Evolutionary conservation across 2,329 filamentous ascomycete genomes (phyloP), one percentile per base, ranked within the genome.

Genomic region (Xylariales sp.): DNA sequence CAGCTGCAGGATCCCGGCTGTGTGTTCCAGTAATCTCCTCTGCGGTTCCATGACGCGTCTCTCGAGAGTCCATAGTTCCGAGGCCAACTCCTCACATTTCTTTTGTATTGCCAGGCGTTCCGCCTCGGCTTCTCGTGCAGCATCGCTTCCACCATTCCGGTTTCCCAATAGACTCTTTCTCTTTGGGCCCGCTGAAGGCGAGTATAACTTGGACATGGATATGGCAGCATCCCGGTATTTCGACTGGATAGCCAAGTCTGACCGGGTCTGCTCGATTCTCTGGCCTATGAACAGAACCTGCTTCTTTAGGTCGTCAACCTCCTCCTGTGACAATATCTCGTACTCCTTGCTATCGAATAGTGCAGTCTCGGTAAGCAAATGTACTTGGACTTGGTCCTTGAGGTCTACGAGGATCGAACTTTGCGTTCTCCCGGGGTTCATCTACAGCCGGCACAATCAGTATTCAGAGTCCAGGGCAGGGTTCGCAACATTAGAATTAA

Each of bases 181-280:
- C 52, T 70, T 74, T n/a, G n/a, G n/a, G 36, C 67, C 68, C n/a
- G 64, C 62, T 8, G 74, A 73, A n/a, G 80, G 74, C 7, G 78
- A 78, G 58, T 94, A 88, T 21, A 98, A 71, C 53, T 85, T 83
- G 44, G 84, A 83, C 64, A 98, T 82, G 29, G 89, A 95, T 49
- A 84, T 78, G 9, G 93, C 88, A 1, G 93, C 93, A 73, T 97
- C 91, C 53, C 89, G 86, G 54, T 96, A 88, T 68, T 97, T 98
- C 41, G 82, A 86, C 62, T 98, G 93, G 33, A 97, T 81, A 22
- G 83, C 82, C 27, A 98, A 74, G 63, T 91, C 95, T 46, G 88
- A 79, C 51, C 84, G 81, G 15, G 88, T 82, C 27, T 87, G 83
- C 47, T 91, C 86, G 51, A 95, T 82, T n/a, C 88, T 84, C 56